A percentile compares a stretch with the other conserved stretches of the same genome.
Evolutionary conservation across 202 grass and related monocot genomes (phyloP).

Genomic region (Dendrocalamus latiflorus): DNA sequence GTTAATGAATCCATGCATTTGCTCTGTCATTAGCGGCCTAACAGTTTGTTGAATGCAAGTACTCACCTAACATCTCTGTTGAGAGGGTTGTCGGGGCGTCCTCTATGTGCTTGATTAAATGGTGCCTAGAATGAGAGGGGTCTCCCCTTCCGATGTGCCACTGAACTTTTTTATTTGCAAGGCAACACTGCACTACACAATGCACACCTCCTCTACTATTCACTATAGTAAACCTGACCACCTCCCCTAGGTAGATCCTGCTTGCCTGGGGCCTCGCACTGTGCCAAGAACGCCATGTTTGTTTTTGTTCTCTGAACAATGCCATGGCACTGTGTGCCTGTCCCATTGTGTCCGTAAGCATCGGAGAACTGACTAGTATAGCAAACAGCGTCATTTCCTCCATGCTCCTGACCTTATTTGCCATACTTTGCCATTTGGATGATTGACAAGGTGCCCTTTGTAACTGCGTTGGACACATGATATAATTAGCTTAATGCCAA

Average conservation of each 20-base stretch:
- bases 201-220: not conserved
- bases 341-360: not conserved
- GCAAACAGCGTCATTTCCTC: not conserved
- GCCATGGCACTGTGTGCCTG: not conserved
- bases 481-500: not conserved
- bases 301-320: slow-evolving; percentile 3
- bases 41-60: slow-evolving; percentile 19
- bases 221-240: not conserved
- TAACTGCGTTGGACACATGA: not conserved
- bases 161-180: too few species aligned
- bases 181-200: not conserved
- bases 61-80: slow-evolving; percentile 1
- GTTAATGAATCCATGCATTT: not conserved
- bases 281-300: not conserved
- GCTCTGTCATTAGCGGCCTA: slow-evolving; percentile 18
- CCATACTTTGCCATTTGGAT: not conserved
- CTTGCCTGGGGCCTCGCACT: not conserved
- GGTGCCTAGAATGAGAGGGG: not conserved
- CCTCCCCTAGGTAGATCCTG: slow-evolving; percentile 1
- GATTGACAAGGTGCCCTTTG: not conserved
- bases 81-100: slow-evolving; percentile 18
- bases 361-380: not conserved
- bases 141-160: not conserved
- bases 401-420: not conserved
- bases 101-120: not conserved